Conservation (phyloP, 148 eudicot genomes). For the Rhododendron simsii region DNA sequence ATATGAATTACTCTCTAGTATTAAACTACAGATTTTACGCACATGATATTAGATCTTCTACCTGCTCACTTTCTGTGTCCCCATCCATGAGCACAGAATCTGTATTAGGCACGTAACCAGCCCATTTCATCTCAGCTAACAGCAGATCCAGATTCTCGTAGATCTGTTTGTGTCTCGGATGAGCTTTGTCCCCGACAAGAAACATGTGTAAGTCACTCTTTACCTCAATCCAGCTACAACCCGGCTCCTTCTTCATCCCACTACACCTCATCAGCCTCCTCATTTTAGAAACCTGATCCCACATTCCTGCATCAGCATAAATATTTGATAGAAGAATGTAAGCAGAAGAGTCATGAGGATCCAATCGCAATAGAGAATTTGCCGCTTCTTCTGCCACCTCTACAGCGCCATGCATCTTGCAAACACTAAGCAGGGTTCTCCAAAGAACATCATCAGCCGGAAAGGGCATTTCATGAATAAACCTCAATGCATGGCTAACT, state of each 20-base stretch:
- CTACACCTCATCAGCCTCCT: conserved; percentile 54
- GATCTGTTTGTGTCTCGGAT: conserved; percentile 64
- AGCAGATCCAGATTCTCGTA: conserved; percentile 45
- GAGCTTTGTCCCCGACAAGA: conserved; percentile 69
- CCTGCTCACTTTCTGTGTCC: conserved; percentile 11
- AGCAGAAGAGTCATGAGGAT: conserved; percentile 79
- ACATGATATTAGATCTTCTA: conserved; percentile 10
- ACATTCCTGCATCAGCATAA: conserved; percentile 85
- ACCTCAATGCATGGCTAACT: conserved; percentile 54
- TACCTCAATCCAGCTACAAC: conserved; percentile 94
- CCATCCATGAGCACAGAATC: conserved; percentile 15
- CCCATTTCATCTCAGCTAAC: conserved; percentile 55
- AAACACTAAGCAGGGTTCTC: conserved; percentile 80
- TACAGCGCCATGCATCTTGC: conserved; percentile 78
- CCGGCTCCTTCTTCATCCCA: conserved; percentile 81
- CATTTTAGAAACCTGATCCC: conserved; percentile 51
- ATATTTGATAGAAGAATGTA: conserved; percentile 64
- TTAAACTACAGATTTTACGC: background rate
- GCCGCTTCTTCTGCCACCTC: conserved; percentile 83
- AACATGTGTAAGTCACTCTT: conserved; percentile 70
- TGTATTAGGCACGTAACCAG: conserved; percentile 17
- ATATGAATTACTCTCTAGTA: background rate
- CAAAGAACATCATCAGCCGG: conserved; percentile 84
- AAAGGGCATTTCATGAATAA: conserved; percentile 75
- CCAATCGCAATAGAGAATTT: conserved; percentile 50